Base-by-base conservation (phyloP, 2,329 filamentous ascomycete genomes). In the Hypoxylon sp. region DNA sequence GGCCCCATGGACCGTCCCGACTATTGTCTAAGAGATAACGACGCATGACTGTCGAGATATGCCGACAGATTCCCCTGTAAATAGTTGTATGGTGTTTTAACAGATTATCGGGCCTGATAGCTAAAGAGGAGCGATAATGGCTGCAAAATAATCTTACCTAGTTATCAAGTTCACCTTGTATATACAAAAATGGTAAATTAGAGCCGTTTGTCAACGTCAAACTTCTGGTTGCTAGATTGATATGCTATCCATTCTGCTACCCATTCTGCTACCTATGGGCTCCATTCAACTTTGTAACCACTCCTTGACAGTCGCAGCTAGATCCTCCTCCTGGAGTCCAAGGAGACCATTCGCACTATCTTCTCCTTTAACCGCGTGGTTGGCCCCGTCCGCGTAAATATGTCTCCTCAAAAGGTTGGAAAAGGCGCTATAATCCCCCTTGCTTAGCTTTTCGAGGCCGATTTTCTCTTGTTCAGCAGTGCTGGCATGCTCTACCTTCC, bases 1-100 rank as follows among this genome's bases (percentile, higher is more conserved):
- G 81, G 80, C 81, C 52, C 76, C 80, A 17, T 84, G 82, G 83
- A 75, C 73, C 46, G 68, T 81, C 13, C 82, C 82, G 10, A 75
- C 74, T 17, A 73, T 83, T 22, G 67, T 75, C 42, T 82, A 76
- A 71, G 37, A 31, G 2, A 11, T 14, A 6, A 42, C 11, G n/a
- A n/a, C 8, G 17, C 17, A 11, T 14, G 47, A 10, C 17, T 48
- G 17, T 26, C 9, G 35, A 26, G 26, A 53, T 22, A 42, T 9
- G 17, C 3, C 24, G 22, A 39, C 26, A 42, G 19, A 42, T 29
- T 50, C 37, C 10, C 46, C 19, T 66, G 59, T 70, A 69, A 51
- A 69, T 67, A 66, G 59, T 44, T 59, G 19, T 44, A 58, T 37
- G 9, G 5, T 22, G 19, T 29, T 26, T n/a, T 35, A 26, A 11